Percentiles rank a stretch among this genome's conserved stretches.
These are phyloP conservation scores for Malbranchea zuffiana DNA, from an alignment of 2,329 filamentous ascomycete genomes.

Conservation along the genomic window DNA sequence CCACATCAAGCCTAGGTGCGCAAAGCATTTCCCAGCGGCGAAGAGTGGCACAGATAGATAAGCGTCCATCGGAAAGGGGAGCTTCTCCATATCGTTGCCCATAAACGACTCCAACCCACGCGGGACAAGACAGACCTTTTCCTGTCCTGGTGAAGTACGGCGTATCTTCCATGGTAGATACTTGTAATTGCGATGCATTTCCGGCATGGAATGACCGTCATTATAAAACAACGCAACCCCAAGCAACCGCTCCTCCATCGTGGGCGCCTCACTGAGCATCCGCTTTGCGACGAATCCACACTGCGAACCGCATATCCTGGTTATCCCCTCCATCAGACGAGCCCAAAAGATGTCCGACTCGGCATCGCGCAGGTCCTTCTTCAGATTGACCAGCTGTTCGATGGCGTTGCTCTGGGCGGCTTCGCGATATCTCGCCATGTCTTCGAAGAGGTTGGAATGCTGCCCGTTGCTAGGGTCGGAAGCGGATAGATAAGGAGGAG, in stretches of 20 bases:
- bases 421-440: too few species aligned
- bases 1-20: conserved; percentile 64
- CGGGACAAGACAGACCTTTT: conserved; percentile 59
- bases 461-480: neutral
- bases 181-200: conserved; percentile 49
- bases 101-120: conserved; percentile 50
- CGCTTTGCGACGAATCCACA: conserved; percentile 59
- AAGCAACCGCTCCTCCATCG: conserved; percentile 53
- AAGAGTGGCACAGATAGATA: conserved; percentile 58
- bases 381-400: conserved; percentile 50
- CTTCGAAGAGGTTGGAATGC: neutral
- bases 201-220: conserved; percentile 37
- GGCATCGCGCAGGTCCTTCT: conserved; percentile 43
- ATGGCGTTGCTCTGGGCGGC: conserved; percentile 49
- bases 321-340: conserved; percentile 52
- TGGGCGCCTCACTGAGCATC: conserved; percentile 46
- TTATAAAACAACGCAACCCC: conserved; percentile 57
- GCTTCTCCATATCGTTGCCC: conserved; percentile 46
- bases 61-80: conserved; percentile 53
- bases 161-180: conserved; percentile 56
- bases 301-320: conserved; percentile 52
- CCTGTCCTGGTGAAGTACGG: conserved; percentile 58
- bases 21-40: conserved; percentile 53
- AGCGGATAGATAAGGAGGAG: neutral
- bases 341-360: conserved; percentile 54